These are phyloP conservation scores for Breynia disticha DNA, from an alignment of 441 rosid species.

Conservation along the genomic window DNA sequence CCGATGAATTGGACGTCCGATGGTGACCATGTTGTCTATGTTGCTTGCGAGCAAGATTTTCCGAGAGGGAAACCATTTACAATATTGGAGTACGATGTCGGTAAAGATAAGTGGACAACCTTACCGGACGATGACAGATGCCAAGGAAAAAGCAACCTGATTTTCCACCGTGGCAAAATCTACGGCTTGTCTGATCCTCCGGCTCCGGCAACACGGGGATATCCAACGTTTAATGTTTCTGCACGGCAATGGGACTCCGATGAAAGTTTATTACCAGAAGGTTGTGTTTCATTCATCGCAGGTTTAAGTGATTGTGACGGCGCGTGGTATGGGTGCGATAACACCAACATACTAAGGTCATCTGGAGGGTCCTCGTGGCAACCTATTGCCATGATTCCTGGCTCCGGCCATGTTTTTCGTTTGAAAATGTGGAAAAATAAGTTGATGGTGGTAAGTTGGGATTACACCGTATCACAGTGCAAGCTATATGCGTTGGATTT, in stretches of 20 bases:
- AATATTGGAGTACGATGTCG: slow-evolving; percentile 44
- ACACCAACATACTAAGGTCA: too few species aligned
- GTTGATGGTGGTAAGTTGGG: too few species aligned
- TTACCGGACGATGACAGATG: slow-evolving; percentile 55
- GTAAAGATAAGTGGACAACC: slow-evolving; percentile 33
- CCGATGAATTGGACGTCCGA: slow-evolving; percentile 61
- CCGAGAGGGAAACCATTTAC: slow-evolving; percentile 50
- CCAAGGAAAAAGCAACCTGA: slow-evolving; percentile 51
- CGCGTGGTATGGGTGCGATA: too few species aligned
- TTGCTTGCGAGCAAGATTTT: slow-evolving; percentile 58
- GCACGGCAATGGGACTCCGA: slow-evolving; percentile 36
- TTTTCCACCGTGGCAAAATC: slow-evolving; percentile 49
- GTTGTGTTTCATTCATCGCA: slow-evolving; percentile 23
- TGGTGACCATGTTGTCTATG: slow-evolving; percentile 37
- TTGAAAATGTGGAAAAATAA: too few species aligned
- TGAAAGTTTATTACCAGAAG: slow-evolving; percentile 16
- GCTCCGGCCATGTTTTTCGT: too few species aligned
- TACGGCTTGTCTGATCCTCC: slow-evolving; percentile 61
- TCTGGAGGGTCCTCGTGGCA: too few species aligned
- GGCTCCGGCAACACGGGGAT: slow-evolving; percentile 28
- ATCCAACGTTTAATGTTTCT: slow-evolving; percentile 32
- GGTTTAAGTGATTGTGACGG: slow-evolving; percentile 18
- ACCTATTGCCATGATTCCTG: too few species aligned
- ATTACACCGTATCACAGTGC: slow-evolving; percentile 20
- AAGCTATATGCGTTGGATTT: slow-evolving; percentile 29